These are phyloP conservation scores for Phytophthora chlamydospora DNA, from an alignment of 352 stramenopile species.

Conservation along the genomic window DNA sequence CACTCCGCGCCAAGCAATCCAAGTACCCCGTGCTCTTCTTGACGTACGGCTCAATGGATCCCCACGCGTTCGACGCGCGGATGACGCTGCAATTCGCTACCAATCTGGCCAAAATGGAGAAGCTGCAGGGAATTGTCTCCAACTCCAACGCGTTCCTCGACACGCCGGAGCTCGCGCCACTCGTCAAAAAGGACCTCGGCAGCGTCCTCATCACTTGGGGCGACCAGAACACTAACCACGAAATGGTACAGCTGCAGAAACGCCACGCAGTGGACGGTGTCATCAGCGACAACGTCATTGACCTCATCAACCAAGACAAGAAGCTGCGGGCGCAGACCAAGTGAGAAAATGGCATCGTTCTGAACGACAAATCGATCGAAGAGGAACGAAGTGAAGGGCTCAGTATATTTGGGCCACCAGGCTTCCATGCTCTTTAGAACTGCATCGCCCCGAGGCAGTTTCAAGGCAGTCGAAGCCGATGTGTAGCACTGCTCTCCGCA, in stretches of 20 bases:
- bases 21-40: slow-evolving; percentile 82
- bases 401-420: no score
- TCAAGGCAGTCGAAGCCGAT: no score
- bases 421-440: no score
- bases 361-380: no score
- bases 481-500: no score
- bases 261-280: slow-evolving; percentile 70
- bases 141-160: slow-evolving; percentile 76
- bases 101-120: slow-evolving; percentile 68
- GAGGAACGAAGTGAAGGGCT: no score
- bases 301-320: slow-evolving; percentile 65
- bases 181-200: slow-evolving; percentile 53
- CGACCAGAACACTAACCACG: slow-evolving; percentile 81
- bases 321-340: slow-evolving; percentile 33
- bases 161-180: slow-evolving; percentile 48
- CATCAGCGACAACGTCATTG: slow-evolving; percentile 86
- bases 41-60: slow-evolving; percentile 64
- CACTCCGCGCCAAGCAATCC: slow-evolving; percentile 71
- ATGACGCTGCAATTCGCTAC: slow-evolving; percentile 71
- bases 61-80: slow-evolving; percentile 52
- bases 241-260: slow-evolving; percentile 74
- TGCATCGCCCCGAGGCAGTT: no score
- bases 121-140: slow-evolving; percentile 72
- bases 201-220: slow-evolving; percentile 74
- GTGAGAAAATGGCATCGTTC: slow-evolving; percentile 9